These are phyloP conservation scores for Metschnikowia peoriensis DNA, from an alignment of 805 yeast species.

Conservation along the genomic window DNA sequence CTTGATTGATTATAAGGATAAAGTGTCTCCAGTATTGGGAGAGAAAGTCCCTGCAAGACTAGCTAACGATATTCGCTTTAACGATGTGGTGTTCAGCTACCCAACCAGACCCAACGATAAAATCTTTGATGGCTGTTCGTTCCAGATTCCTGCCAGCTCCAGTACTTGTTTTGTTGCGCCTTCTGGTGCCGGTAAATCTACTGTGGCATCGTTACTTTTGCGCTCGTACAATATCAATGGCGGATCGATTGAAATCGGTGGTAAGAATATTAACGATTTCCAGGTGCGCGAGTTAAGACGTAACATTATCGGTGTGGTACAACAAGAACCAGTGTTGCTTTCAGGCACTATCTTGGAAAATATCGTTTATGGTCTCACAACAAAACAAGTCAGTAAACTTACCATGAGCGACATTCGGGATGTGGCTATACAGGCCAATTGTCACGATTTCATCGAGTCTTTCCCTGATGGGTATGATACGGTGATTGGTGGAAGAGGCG, in stretches of 20 bases:
- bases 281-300: conserved; percentile 51
- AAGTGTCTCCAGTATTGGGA: conserved; percentile 38
- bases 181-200: conserved; percentile 61
- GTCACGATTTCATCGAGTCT: conserved; percentile 53
- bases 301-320: conserved; percentile 54
- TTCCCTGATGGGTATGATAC: conserved; percentile 64
- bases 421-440: conserved; percentile 52
- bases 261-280: conserved; percentile 44
- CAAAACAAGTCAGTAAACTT: conserved; percentile 30
- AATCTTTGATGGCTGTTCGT: conserved; percentile 38
- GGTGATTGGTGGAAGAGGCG: conserved; percentile 53
- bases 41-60: conserved; percentile 20
- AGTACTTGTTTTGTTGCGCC: conserved; percentile 51
- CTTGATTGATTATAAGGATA: conserved; percentile 37
- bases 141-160: conserved; percentile 34
- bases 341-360: conserved; percentile 57
- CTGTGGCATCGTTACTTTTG: conserved; percentile 53
- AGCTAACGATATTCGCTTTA: conserved; percentile 37
- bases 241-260: conserved; percentile 54
- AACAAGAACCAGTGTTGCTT: conserved; percentile 59
- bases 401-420: conserved; percentile 42
- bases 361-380: conserved; percentile 50
- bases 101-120: conserved; percentile 38
- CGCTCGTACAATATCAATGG: conserved; percentile 49
- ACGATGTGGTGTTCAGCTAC: conserved; percentile 40